Evolutionary conservation across 495 filamentous ascomycete species (phyloP).

Genomic region (Staphylotrichum longicolle): DNA sequence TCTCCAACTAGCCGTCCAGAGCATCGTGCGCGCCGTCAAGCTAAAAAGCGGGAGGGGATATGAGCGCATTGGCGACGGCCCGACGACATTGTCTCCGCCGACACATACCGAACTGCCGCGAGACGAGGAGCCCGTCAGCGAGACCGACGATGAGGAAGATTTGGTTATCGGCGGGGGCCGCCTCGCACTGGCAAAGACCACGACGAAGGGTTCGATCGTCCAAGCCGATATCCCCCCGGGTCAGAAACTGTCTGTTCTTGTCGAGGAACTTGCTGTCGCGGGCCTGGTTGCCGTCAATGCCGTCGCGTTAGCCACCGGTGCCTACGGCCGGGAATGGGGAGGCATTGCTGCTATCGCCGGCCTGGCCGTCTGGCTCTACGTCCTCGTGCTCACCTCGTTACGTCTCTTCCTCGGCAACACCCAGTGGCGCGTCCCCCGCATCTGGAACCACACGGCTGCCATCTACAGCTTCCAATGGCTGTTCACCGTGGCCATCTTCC

Average conservation of each 20-base stretch:
- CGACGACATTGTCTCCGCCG: conserved; percentile 41
- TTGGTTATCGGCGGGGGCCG: conserved; percentile 50
- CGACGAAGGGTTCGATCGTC: conserved; percentile 61
- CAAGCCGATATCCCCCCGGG: conserved; percentile 74
- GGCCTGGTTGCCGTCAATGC: conserved; percentile 68
- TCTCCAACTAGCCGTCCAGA: conserved; percentile 58
- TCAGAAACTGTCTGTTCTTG: conserved; percentile 62
- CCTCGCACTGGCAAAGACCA: conserved; percentile 61
- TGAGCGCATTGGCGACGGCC: conserved; percentile 44
- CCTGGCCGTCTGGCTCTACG: conserved; percentile 75
- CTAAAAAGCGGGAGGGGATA: conserved; percentile 51
- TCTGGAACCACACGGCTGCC: conserved; percentile 91
- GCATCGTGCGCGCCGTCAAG: conserved; percentile 46
- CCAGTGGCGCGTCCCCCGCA: conserved; percentile 61
- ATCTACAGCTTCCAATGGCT: conserved; percentile 87
- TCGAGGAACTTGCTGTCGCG: conserved; percentile 73
- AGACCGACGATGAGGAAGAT: conserved; percentile 64
- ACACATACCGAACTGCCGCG: conserved; percentile 49
- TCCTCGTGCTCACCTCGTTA: conserved; percentile 68
- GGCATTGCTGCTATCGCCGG: conserved; percentile 61
- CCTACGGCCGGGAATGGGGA: conserved; percentile 32
- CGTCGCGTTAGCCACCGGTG: conserved; percentile 51
- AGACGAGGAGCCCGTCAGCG: conserved; percentile 44
- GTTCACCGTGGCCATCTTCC: conserved; percentile 70
- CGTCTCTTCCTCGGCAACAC: conserved; percentile 71